Base-by-base conservation (phyloP, 1,139 yeast species). In the Saccharomycopsis hybrid region DNA sequence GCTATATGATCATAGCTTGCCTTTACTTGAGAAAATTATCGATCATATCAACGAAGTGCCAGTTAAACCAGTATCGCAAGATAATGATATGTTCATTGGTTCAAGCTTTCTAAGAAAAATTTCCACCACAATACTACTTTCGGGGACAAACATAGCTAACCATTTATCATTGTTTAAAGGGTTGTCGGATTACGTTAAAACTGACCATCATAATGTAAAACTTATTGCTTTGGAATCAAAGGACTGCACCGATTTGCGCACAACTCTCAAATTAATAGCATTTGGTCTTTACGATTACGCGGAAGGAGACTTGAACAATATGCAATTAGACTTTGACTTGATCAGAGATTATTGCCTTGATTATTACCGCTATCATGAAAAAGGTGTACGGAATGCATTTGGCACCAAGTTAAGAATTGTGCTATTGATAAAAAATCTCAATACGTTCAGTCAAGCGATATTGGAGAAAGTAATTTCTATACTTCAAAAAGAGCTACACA, bases 141-240 rank as follows among this genome's bases (percentile, higher is more conserved):
- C 80, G 49, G 78, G 82, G 13, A 70, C 85, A 13, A 78, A 78
- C 58, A 72, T 75, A 5, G 76, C 84, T n/a, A 77, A 78, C 53
- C 80, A 78, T 57, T 62, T 71, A 9, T 64, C 77, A 32, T 71
- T 79, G 25, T 59, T 78, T 28, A 64, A 66, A 9, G 77, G 77
- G 50, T 70, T 77, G 48, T 62, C 64, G 25, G 56, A 54, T 11
- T 65, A 65, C 49, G 57, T 69, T 3, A 46, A 49, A 25, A 48
- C 43, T 3, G 46, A 45, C 28, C 50, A 48, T 25, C 49, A 56
- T 5, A 59, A 58, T 30, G 54, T 66, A 35, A 67, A 66, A 43
- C 56, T 71, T n/a, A 64, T 74, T n/a, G 59, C 61, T 7, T 57
- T 77, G 41, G 70, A 64, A 52, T 69, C 77, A 3, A 73, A 73